These are phyloP conservation scores for Erodium moschatum DNA, from an alignment of 441 rosid species.

Conservation along the genomic window DNA sequence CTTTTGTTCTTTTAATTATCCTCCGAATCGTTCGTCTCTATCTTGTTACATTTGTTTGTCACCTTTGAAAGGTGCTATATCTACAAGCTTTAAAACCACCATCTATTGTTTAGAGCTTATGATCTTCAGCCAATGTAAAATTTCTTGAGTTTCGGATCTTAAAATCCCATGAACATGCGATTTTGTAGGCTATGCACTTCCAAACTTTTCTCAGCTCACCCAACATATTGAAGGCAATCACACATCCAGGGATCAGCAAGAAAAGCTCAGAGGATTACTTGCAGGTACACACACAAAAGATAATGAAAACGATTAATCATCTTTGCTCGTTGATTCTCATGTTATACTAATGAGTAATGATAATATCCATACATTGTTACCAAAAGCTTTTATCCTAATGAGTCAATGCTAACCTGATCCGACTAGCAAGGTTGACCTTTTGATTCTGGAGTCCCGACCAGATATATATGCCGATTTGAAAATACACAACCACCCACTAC, in stretches of 20 bases:
- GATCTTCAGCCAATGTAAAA: background rate
- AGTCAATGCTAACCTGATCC: background rate
- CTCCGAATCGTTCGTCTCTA: too few species aligned
- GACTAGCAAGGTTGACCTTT: too few species aligned
- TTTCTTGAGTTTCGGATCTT: background rate
- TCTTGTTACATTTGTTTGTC: too few species aligned
- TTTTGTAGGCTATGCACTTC: constrained; percentile 65
- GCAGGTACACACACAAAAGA: constrained; percentile 20
- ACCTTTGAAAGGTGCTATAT: too few species aligned
- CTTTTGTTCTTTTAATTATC: too few species aligned
- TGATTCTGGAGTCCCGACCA: too few species aligned
- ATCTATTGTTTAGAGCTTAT: too few species aligned
- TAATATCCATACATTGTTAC: background rate
- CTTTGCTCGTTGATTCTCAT: background rate
- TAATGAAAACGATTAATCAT: background rate
- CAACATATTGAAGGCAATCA: constrained; percentile 44
- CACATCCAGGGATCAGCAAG: constrained; percentile 35
- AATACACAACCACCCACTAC: background rate
- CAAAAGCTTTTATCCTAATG: background rate
- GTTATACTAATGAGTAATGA: background rate
- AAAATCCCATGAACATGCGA: constrained; percentile 14
- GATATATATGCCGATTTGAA: too few species aligned
- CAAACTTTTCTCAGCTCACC: constrained; percentile 75
- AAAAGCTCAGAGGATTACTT: constrained; percentile 34
- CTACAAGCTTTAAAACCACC: too few species aligned